Conservation (phyloP, 306 rosid species). For the Cucurbita ficifolia region DNA sequence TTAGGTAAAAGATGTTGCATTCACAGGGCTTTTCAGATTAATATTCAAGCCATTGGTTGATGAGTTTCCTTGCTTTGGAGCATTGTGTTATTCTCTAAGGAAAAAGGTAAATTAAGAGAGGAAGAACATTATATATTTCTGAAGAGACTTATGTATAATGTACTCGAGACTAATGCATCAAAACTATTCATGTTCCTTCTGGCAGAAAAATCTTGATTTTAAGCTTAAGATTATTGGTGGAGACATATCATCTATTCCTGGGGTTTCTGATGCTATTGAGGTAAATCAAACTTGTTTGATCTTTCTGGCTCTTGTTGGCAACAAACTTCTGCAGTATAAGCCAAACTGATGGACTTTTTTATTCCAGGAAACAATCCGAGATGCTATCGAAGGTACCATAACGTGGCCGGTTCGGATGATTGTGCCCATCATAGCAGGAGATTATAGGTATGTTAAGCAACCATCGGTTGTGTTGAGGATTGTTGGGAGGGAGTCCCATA, state of each 20-base stretch:
- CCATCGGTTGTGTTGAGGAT: neutral
- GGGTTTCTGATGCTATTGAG: conserved; percentile 76
- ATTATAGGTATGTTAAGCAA: conserved; percentile 48
- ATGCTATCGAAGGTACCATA: conserved; percentile 81
- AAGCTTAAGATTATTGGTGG: conserved; percentile 75
- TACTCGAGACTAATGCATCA: neutral
- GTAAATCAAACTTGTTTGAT: conserved; percentile 17
- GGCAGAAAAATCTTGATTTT: conserved; percentile 83
- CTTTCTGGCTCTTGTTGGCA: neutral
- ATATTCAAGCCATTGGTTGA: conserved; percentile 80
- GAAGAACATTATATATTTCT: neutral
- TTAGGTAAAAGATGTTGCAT: conserved; percentile 92
- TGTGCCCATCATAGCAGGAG: conserved; percentile 72
- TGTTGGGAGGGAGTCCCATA: too few species aligned
- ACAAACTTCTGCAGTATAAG: neutral
- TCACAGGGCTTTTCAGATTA: conserved; percentile 99
- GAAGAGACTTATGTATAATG: neutral
- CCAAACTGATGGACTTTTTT: neutral
- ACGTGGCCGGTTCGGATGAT: conserved; percentile 85
- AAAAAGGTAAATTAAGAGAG: conserved; percentile 40
- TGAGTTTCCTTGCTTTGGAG: conserved; percentile 86
- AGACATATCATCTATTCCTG: conserved; percentile 69
- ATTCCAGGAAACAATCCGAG: conserved; percentile 69
- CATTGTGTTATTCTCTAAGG: conserved; percentile 63
- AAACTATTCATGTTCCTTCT: conserved; percentile 8